Evolutionary conservation across 2,329 filamentous ascomycete species (phyloP).

Genomic region (Sporothrix protearum): DNA sequence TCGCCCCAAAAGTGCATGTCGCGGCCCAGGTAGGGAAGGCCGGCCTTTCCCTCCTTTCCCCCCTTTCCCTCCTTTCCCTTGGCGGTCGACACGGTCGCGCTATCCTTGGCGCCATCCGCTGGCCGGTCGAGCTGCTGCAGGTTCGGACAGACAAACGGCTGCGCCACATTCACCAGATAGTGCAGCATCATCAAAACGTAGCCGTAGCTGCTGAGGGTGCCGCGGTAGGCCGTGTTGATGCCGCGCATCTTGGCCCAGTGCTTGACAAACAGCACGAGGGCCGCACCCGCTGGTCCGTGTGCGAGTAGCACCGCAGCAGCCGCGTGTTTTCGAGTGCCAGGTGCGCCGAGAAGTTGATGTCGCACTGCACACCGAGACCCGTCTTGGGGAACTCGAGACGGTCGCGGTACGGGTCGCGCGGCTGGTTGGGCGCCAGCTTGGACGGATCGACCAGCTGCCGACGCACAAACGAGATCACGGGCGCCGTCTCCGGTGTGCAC

Average conservation of each 20-base stretch:
- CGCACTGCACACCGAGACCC: slow-evolving; percentile 78
- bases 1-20: slow-evolving; percentile 76
- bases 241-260: slow-evolving; percentile 82
- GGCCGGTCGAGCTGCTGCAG: slow-evolving; percentile 59
- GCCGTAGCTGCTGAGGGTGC: slow-evolving; percentile 83
- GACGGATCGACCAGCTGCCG: slow-evolving; percentile 47
- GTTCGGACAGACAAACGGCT: slow-evolving; percentile 80
- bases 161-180: slow-evolving; percentile 77
- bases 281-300: slow-evolving; percentile 71
- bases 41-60: too few relatives aligned
- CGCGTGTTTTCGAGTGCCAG: slow-evolving; percentile 80
- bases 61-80: too few relatives aligned
- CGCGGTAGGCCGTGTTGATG: slow-evolving; percentile 83
- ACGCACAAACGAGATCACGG: slow-evolving; percentile 43
- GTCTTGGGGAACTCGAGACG: slow-evolving; percentile 73
- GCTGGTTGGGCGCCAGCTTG: slow-evolving; percentile 48
- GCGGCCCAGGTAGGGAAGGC: slow-evolving; percentile 57
- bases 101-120: slow-evolving; percentile 35
- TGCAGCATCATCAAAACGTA: slow-evolving; percentile 91
- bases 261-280: slow-evolving; percentile 83
- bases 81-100: slow-evolving; percentile 32
- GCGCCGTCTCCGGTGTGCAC: slow-evolving; percentile 35
- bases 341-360: slow-evolving; percentile 87
- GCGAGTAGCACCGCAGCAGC: slow-evolving; percentile 77
- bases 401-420: slow-evolving; percentile 53